These are phyloP conservation scores for Simplicillium aogashimaense DNA, from an alignment of 2,329 filamentous ascomycete species.

Conservation along the genomic window DNA sequence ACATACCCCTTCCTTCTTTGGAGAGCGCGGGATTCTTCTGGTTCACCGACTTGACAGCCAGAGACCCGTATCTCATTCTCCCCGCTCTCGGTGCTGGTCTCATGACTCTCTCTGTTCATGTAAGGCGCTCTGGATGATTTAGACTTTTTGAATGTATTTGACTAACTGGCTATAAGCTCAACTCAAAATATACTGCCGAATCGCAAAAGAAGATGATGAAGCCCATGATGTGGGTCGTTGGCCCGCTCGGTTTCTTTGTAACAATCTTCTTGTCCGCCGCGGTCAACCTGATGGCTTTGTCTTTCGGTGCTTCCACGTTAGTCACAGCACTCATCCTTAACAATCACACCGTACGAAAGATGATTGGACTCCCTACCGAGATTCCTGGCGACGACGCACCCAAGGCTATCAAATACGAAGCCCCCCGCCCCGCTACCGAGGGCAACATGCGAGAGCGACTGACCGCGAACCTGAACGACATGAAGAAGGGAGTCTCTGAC, in stretches of 20 bases:
- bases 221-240: slow-evolving; percentile 31
- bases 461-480: slow-evolving; percentile 20
- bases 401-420: slow-evolving; percentile 20
- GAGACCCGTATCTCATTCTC: slow-evolving; percentile 70
- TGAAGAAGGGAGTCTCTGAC: slow-evolving; percentile 26
- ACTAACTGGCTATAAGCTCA: slow-evolving; percentile 20
- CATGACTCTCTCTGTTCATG: slow-evolving; percentile 47
- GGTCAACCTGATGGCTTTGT: slow-evolving; percentile 37
- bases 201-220: slow-evolving; percentile 26
- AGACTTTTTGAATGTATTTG: neutral
- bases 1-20: slow-evolving; percentile 72
- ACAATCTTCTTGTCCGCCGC: slow-evolving; percentile 37
- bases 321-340: slow-evolving; percentile 27
- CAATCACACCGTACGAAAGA: slow-evolving; percentile 25
- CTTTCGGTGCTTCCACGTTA: slow-evolving; percentile 26
- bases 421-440: slow-evolving; percentile 17
- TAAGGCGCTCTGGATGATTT: slow-evolving; percentile 18
- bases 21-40: slow-evolving; percentile 63
- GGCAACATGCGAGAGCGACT: slow-evolving; percentile 20
- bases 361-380: slow-evolving; percentile 26
- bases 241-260: slow-evolving; percentile 30
- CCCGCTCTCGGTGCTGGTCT: slow-evolving; percentile 50
- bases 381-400: slow-evolving; percentile 9
- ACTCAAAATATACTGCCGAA: slow-evolving; percentile 20
- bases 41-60: slow-evolving; percentile 66